phyloP scores from a whole-genome alignment of 495 filamentous ascomycete species.

The Aspergillus kassunensis region DNA sequence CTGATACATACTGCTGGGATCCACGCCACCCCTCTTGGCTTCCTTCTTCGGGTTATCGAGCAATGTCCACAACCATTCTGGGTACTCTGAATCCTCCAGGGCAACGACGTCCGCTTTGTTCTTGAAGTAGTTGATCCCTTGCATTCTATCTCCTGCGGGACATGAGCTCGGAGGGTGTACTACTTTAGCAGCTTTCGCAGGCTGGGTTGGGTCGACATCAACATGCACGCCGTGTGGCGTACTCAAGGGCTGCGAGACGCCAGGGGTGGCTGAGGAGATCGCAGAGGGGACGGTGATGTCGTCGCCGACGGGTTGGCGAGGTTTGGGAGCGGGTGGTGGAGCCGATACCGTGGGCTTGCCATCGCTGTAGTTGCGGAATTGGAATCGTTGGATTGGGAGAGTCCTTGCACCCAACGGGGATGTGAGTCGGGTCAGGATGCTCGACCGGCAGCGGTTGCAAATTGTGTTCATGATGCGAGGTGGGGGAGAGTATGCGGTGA shows the following conservation, averaged over 20 bases:
- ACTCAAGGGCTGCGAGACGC: constrained; percentile 44
- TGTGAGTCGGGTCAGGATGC: constrained; percentile 36
- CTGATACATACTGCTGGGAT: constrained; percentile 57
- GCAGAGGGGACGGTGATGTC: constrained; percentile 39
- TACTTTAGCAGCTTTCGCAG: constrained; percentile 27
- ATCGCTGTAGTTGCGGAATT: constrained; percentile 38
- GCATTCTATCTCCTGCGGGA: constrained; percentile 66
- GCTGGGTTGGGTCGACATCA: constrained; percentile 25
- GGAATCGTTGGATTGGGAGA: constrained; percentile 27
- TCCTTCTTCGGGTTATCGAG: constrained; percentile 51
- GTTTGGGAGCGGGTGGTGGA: constrained; percentile 48
- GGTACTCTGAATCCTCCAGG: constrained; percentile 79
- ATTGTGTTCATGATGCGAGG: constrained; percentile 32
- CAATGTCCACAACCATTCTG: constrained; percentile 83
- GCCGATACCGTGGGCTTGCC: constrained; percentile 43
- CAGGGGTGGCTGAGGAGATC: constrained; percentile 41
- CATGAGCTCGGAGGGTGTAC: constrained; percentile 47
- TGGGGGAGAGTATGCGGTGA: neutral
- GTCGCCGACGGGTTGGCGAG: constrained; percentile 41
- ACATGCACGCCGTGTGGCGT: constrained; percentile 35
- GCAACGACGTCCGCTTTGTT: constrained; percentile 68
- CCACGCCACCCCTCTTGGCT: constrained; percentile 38
- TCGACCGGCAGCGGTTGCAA: constrained; percentile 45
- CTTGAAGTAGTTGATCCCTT: constrained; percentile 86
- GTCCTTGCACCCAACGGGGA: constrained; percentile 29